These are phyloP conservation scores for Yamadazyma spencermartinsiae DNA, from an alignment of 1,139 yeast species.

Conservation along the genomic window DNA sequence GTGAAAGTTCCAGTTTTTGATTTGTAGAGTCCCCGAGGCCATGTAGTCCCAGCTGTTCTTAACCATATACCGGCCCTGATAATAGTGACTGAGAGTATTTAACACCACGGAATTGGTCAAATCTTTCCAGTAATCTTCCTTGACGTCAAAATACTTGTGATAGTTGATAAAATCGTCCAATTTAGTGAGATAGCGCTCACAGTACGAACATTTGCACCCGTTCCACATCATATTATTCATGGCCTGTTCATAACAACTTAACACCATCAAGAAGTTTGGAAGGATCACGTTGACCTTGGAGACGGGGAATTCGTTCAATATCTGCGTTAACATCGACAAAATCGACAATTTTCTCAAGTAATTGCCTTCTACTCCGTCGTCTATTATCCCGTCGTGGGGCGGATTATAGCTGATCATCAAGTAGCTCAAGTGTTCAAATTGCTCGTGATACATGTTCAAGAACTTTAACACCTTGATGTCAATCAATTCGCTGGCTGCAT, in stretches of 20 bases:
- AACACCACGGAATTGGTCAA: conserved; percentile 58
- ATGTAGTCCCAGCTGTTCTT: conserved; percentile 26
- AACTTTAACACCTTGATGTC: conserved; percentile 13
- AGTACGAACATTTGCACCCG: conserved; percentile 66
- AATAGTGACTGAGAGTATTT: conserved; percentile 48
- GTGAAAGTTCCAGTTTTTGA: conserved; percentile 41
- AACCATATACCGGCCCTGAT: conserved; percentile 33
- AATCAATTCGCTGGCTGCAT: conserved; percentile 10
- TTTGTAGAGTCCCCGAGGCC: conserved; percentile 22
- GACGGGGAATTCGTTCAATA: conserved; percentile 23
- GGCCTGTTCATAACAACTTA: conserved; percentile 68
- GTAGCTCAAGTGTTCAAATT: conserved; percentile 10
- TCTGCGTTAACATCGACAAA: conserved; percentile 42
- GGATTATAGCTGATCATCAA: conserved; percentile 13
- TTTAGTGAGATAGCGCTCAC: conserved; percentile 46
- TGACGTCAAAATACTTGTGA: conserved; percentile 56
- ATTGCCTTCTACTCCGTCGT: conserved; percentile 72
- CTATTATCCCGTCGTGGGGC: conserved; percentile 24
- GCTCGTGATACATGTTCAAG: conserved; percentile 4
- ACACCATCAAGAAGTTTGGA: conserved; percentile 58
- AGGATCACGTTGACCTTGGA: conserved; percentile 45
- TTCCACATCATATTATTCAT: conserved; percentile 74
- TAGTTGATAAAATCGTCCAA: conserved; percentile 61
- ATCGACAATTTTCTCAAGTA: conserved; percentile 56
- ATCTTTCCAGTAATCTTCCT: conserved; percentile 52